Evolutionary conservation across 78 protist species (phyloP), one percentile per base, ranked within the genome.

Genomic region (Planoprotostelium fungivorum): DNA sequence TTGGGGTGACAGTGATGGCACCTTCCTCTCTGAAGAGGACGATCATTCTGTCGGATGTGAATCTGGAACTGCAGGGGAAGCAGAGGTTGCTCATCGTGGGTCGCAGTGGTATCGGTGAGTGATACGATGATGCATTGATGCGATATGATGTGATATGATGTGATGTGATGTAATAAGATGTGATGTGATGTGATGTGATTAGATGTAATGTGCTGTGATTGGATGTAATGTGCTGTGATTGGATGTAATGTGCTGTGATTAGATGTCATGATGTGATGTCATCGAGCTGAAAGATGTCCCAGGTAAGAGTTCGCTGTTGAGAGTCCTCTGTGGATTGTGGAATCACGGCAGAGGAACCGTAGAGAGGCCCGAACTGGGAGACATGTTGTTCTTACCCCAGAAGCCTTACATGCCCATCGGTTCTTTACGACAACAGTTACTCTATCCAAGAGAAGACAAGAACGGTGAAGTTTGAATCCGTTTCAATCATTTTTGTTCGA

Each of bases 301-400:
- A 51, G 97, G 97, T 34, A 96, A 97, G 91, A 88, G 91, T 73
- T 93, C 97, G 9, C 84, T 96, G 36, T 92, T 96, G 89, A 91
- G 98, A 84, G 89, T 96, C 86, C 91, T 97, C n/a, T 96, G 96
- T 34, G 98, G 90, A 28, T 39, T 97, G 35, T 97, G 98, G 98
- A 95, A 95, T 39, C 39, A 89, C n/a, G 88, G 86, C 35, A 86
- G 92, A 28, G 96, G 97, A 34, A 51, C 84, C 34, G 93, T 96
- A 1, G 84, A 87, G 89, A 94, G 93, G 88, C 97, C 97, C 84
- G 38, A 90, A 31, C 63, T 87, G 31, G 93, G 87, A 28, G 92
- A 93, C 39, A 92, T 92, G 83, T 36, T 92, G 29, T 97, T 91
- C 86, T 90, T 97, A 0, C 97, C 97, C 83, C 97, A 96, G 91